Conservation (phyloP, 2,329 filamentous ascomycete species). For the Westerdykella ornata region DNA sequence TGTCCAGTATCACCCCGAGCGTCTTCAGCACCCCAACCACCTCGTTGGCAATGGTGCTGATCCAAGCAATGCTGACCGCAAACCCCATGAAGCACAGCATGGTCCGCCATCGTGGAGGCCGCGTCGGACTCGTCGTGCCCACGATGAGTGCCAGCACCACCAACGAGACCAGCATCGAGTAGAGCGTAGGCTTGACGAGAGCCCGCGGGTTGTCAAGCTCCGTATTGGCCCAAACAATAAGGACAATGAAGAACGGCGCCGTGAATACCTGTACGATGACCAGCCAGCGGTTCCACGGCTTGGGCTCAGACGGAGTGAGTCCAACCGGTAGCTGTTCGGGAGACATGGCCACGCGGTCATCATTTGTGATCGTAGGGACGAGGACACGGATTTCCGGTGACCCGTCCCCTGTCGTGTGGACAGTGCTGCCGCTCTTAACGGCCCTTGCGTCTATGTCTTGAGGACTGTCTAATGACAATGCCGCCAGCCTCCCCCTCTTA, state of each 20-base stretch:
- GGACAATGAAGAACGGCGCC: constrained; percentile 73
- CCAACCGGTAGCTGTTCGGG: constrained; percentile 29
- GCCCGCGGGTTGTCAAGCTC: constrained; percentile 53
- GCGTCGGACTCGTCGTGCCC: constrained; percentile 59
- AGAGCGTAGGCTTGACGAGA: constrained; percentile 50
- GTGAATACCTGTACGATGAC: constrained; percentile 78
- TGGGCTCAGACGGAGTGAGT: constrained; percentile 24
- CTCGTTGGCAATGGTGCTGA: constrained; percentile 89
- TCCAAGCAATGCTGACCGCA: constrained; percentile 87
- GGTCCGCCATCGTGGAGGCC: constrained; percentile 66
- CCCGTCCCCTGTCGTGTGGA: constrained; percentile 11
- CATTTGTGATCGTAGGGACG: constrained; percentile 28
- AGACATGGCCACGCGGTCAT: constrained; percentile 29
- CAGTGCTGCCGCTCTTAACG: constrained; percentile 3
- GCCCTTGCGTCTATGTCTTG: constrained; percentile 2
- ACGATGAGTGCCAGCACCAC: constrained; percentile 61
- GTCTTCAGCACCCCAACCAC: constrained; percentile 94
- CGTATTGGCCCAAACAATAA: constrained; percentile 68
- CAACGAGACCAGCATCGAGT: constrained; percentile 51
- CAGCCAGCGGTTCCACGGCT: constrained; percentile 87
- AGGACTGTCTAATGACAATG: constrained; percentile 17
- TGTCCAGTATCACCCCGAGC: constrained; percentile 82
- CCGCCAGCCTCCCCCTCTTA: constrained; percentile 15
- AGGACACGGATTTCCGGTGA: constrained; percentile 14
- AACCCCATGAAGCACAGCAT: constrained; percentile 86